Base-by-base conservation (phyloP, 2,329 filamentous ascomycete species). In the Phaeoacremonium minimum region DNA sequence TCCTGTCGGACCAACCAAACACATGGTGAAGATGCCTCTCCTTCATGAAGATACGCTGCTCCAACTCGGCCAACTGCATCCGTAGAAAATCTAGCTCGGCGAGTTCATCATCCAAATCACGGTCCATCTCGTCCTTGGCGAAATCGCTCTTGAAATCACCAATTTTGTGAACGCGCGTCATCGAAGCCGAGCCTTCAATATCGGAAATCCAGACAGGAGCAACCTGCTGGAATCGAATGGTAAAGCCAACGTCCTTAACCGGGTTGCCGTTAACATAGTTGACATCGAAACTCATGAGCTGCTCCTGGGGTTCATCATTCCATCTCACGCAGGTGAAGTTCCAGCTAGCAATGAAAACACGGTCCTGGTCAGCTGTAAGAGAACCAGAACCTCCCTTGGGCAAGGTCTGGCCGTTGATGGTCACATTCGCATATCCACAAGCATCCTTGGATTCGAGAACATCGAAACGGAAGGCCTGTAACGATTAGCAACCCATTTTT, bases 371-470 rank as follows among this genome's bases (percentile, higher is more conserved):
- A 29, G 63, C 55, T 12, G 53, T 52, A 37, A 76, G 52, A 15
- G 57, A 48, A 15, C 68, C 69, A 18, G 58, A 60, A 33, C 70
- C 69, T 30, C 61, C 56, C 40, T 66, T 63, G 13, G 54, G 43
- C 5, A 75, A 55, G 5, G 50, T 28, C 39, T 68, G 61, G 40
- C 63, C 67, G 49, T 73, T 67, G 40, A 77, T 49, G 14, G 61
- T 66, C 39, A 74, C 56, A 44, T 68, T 69, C 43, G 61, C 64
- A 47, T 56, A 57, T 4, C 64, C 69, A 46, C 73, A 76, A 17
- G 64, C 56, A n/a, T 60, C 51, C 8, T 56, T 53, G 8, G 69
- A 67, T 39, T 69, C 63, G 19, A 64, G 50, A 26, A 75, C 53
- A 42, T 71, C 61, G 32, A 76, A 48, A 31, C 59, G 58, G 33